These are phyloP conservation scores for Xylariaceae sp. DNA, from an alignment of 2,329 filamentous ascomycete species.

Conservation along the genomic window DNA sequence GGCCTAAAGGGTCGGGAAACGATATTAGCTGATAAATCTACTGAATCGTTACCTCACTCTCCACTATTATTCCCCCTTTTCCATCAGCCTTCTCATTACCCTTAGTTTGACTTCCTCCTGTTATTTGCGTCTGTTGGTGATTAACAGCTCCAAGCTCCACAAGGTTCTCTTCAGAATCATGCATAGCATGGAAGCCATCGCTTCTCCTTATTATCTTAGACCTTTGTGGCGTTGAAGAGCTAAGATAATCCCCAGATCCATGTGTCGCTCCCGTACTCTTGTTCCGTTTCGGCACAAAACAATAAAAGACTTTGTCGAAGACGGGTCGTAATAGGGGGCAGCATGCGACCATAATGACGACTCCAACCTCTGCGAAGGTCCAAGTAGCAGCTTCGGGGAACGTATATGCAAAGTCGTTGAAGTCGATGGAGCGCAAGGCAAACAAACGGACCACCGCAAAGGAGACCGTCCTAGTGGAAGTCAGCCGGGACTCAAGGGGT, in stretches of 20 bases:
- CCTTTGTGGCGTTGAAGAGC: too few species aligned
- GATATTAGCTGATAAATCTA: too few species aligned
- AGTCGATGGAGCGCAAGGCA: slow-evolving; percentile 26
- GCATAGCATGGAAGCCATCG: too few species aligned
- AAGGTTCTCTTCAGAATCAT: too few species aligned
- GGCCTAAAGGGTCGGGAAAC: too few species aligned
- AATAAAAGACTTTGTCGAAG: slow-evolving; percentile 28
- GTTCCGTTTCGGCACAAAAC: slow-evolving; percentile 15
- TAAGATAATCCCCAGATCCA: background rate
- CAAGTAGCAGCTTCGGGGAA: slow-evolving; percentile 28
- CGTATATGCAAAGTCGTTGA: slow-evolving; percentile 30
- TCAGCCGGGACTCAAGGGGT: background rate
- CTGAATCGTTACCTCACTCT: too few species aligned
- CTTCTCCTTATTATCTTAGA: too few species aligned
- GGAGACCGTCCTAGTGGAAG: slow-evolving; percentile 31
- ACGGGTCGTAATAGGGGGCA: slow-evolving; percentile 30
- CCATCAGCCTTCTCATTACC: too few species aligned
- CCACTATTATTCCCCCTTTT: too few species aligned
- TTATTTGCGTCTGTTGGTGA: too few species aligned
- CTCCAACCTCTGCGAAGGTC: slow-evolving; percentile 31
- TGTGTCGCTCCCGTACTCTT: background rate
- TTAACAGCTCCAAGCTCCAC: too few species aligned
- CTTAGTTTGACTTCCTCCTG: too few species aligned
- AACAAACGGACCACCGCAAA: slow-evolving; percentile 34
- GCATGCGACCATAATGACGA: slow-evolving; percentile 31